Evolutionary conservation across 345 rosid species (phyloP), one percentile per base, ranked within the genome.

Genomic region (Moricandia moricandioides): DNA sequence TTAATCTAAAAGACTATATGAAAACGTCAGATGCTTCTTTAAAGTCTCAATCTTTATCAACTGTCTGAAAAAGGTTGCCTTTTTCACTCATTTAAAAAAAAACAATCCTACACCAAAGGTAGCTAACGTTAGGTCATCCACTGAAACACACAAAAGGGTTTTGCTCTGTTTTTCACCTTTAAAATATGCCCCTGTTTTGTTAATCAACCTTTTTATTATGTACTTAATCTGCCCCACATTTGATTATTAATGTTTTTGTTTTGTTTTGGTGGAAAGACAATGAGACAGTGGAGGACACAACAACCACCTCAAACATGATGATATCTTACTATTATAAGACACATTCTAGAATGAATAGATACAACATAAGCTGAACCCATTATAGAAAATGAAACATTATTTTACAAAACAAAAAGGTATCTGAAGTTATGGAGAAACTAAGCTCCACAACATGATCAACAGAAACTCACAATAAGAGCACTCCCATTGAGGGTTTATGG

Each of bases 251-350:
- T 58, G 30, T 10, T 57, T 65, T 24, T 10, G 7, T 34, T 67
- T 66, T 67, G 17, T 67, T n/a, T 60, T 76, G 49, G 79, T 76
- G 57, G 57, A 62, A 69, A 76, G 74, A 14, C 54, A 75, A 26
- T 68, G 34, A 75, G 63, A 67, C 62, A 67, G 72, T 75, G 78
- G 72, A 67, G 16, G 55, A 60, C 74, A 68, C 63, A 68, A 68
- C 73, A 75, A 68, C 69, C 4, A 68, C 74, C 63, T 68, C 37
- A 60, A 47, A 51, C 68, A 35, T 60, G 61, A 45, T 58, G 6
- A 73, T 74, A 66, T 57, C 60, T 59, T 16, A 54, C 63, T 72
- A 58, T 59, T 58, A 33, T 47, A 35, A 45, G 61, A 67, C 60
- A 33, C 26, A 16, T 67, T 47, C 2, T 59, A n/a, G 30, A 74